These are phyloP conservation scores for Kluyveromyces sp. DNA, from an alignment of 1,139 yeast genomes.

Conservation along the genomic window DNA sequence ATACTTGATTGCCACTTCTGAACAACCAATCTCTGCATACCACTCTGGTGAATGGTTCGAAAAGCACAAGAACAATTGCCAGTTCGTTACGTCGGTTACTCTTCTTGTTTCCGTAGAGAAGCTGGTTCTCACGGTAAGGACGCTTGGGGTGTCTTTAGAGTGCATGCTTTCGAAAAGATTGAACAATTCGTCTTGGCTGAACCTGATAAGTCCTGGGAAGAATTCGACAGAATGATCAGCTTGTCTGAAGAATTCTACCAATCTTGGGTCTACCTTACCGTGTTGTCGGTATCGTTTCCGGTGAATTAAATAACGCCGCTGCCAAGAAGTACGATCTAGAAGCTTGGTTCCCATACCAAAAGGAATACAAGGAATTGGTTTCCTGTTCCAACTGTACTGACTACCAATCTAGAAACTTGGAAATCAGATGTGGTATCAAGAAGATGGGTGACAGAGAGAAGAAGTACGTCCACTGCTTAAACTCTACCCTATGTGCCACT, in stretches of 20 bases:
- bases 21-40: slow-evolving; percentile 97
- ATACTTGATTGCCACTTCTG: slow-evolving; percentile 96
- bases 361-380: slow-evolving; percentile 96
- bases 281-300: slow-evolving; percentile 96
- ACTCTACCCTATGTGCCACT: slow-evolving; percentile 95
- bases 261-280: slow-evolving; percentile 89
- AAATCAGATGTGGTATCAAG: slow-evolving; percentile 97
- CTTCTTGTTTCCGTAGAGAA: slow-evolving; percentile 98
- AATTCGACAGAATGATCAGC: slow-evolving; percentile 91
- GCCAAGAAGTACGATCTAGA: slow-evolving; percentile 97
- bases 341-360: slow-evolving; percentile 99
- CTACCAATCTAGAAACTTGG: slow-evolving; percentile 96
- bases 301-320: slow-evolving; percentile 98
- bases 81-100: slow-evolving; percentile 91
- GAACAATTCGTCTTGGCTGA: slow-evolving; percentile 95
- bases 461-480: slow-evolving; percentile 97
- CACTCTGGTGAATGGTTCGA: slow-evolving; percentile 99
- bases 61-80: slow-evolving; percentile 93
- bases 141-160: slow-evolving; percentile 99
- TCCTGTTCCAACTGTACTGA: slow-evolving; percentile 99
- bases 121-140: slow-evolving; percentile 99
- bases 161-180: slow-evolving; percentile 95
- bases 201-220: slow-evolving; percentile 97
- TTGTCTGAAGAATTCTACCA: slow-evolving; percentile 89
- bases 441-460: slow-evolving; percentile 92